phyloP scores from a whole-genome alignment of 1,284 basidiomycete genomes.

The Cryptococcus sp. region DNA sequence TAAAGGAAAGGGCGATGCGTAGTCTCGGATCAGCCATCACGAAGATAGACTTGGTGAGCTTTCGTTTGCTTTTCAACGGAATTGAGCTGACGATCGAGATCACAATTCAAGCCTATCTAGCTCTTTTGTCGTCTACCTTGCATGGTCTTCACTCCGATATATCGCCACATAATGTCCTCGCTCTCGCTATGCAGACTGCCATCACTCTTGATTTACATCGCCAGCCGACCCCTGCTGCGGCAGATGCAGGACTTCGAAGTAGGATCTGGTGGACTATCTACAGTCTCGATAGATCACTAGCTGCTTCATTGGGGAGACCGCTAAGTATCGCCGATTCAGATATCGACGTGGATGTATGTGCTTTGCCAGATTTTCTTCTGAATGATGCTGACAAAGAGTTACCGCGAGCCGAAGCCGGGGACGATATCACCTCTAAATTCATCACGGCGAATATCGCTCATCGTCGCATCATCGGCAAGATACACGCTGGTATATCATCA shows the following conservation, averaged over 20 bases:
- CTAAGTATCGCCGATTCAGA: conserved; percentile 28
- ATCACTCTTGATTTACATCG: conserved; percentile 29
- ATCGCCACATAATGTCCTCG: conserved; percentile 28
- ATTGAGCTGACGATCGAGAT: not conserved
- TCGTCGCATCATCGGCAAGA: no score
- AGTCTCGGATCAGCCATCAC: conserved; percentile 17
- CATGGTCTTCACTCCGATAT: conserved; percentile 24
- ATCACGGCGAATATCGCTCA: no score
- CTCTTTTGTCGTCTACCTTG: conserved; percentile 26
- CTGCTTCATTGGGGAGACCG: conserved; percentile 25
- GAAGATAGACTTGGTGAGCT: conserved; percentile 27
- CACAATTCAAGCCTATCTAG: conserved; percentile 8
- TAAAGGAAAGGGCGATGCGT: conserved; percentile 10
- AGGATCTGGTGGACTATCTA: conserved; percentile 32
- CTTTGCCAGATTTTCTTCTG: no score
- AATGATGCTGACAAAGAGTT: no score
- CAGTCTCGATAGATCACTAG: conserved; percentile 32
- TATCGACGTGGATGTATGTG: conserved; percentile 30
- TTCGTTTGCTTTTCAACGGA: no score
- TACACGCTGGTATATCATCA: no score
- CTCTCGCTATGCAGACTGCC: conserved; percentile 25
- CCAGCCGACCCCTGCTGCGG: conserved; percentile 13
- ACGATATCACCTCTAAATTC: no score
- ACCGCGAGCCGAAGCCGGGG: no score
- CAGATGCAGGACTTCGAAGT: not conserved